Evolutionary conservation across 1,284 basidiomycete species (phyloP), one percentile per base, ranked within the genome.

Genomic region (Puccinia novopanici): DNA sequence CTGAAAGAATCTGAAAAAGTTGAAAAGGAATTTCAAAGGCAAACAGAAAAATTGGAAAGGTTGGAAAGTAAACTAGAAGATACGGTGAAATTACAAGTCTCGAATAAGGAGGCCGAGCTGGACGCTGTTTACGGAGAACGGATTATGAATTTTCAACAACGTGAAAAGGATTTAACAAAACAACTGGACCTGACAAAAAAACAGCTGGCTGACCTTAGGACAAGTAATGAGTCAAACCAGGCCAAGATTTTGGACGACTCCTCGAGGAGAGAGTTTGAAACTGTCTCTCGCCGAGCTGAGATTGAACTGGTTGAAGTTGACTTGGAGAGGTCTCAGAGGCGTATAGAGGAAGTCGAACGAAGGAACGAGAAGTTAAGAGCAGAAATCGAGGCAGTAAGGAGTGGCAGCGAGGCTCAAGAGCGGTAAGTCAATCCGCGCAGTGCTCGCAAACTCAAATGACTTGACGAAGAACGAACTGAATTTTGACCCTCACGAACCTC

Each of bases 71-170:
- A 94, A 91, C 96, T 98, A 93, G 94, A 98, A 45, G 91, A 92
- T 57, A 88, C 93, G 86, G 92, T 98, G 78, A 89, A 90, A 81
- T 93, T 96, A 83, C 91, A 91, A 83, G 91, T 96, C 22, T 88
- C 88, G 0, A 92, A 93, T 85, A 95, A 97, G 86, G 94, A 97
- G 88, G 94, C 93, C 81, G 95, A 98, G 87, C 88, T 98, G 15
- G 93, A 95, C 83, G 96, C 96, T 24, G 94, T 93, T 8, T 98
- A 97, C 84, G 95, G 98, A 84, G 96, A 99, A 87, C 91, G 92
- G 83, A 89, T 98, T 85, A 89, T 92, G 80, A 98, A 98, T 86
- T 96, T 96, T 83, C 93, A 95, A 85, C 94, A 97, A 84, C 89
- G 94, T 73, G 95, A 98, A 86, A 91, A 93, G 85, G 95, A 96